Percentiles rank a stretch among this genome's conserved stretches.
Conservation (phyloP, 306 rosid species). For the Astragalus membranaceus region DNA sequence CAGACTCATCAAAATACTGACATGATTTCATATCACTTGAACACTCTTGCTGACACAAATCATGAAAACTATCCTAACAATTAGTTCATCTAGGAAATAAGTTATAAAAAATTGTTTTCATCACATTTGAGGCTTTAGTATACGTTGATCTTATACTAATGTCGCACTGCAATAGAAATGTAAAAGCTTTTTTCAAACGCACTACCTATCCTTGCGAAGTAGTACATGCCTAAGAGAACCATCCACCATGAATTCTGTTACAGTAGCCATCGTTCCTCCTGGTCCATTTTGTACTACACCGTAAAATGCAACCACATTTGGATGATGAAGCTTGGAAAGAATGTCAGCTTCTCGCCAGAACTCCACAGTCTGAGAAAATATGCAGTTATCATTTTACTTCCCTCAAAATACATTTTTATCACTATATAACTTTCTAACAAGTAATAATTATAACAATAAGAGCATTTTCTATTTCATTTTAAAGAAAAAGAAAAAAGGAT, state of each 20-base stretch:
- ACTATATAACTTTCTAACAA: not conserved
- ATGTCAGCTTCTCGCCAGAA: slow-evolving; percentile 98
- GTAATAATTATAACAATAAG: not conserved
- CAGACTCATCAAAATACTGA: not conserved
- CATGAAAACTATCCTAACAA: slow-evolving; percentile 10
- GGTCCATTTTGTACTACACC: slow-evolving; percentile 98
- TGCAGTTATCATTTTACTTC: slow-evolving; percentile 13
- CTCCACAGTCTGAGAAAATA: slow-evolving; percentile 55
- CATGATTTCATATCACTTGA: not conserved
- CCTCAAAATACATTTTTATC: not conserved
- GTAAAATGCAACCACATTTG: slow-evolving; percentile 92
- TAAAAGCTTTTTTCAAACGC: not conserved
- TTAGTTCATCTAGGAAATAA: not conserved
- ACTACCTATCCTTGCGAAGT: slow-evolving; percentile 85
- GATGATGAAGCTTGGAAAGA: slow-evolving; percentile 97
- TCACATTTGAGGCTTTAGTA: slow-evolving; percentile 1
- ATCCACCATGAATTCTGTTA: slow-evolving; percentile 87
- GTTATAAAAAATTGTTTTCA: not conserved
- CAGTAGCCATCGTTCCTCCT: slow-evolving; percentile 86
- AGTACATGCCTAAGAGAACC: slow-evolving; percentile 88
- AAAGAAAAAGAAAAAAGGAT: not conserved
- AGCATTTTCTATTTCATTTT: not conserved
- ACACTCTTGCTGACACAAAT: not conserved
- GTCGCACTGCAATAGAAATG: slow-evolving; percentile 16
- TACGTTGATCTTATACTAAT: not conserved